Evolutionary conservation across 352 stramenopile genomes (phyloP).

Genomic region (Pythium dissimile): DNA sequence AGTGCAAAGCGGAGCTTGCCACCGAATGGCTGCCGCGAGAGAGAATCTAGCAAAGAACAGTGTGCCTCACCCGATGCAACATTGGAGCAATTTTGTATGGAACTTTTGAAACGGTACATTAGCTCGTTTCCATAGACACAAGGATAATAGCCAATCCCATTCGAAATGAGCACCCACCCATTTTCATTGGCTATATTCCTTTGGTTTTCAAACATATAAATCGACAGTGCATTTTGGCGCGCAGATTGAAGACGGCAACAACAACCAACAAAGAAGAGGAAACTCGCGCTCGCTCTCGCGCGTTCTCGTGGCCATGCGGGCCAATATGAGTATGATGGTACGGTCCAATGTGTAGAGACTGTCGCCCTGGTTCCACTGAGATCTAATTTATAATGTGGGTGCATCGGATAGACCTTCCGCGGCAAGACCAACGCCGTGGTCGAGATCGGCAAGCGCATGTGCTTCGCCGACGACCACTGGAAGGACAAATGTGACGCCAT

Average conservation of each 20-base stretch:
- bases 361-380: not conserved
- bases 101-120: too few species aligned
- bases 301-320: not conserved
- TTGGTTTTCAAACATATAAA: too few species aligned
- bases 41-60: too few species aligned
- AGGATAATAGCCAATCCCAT: too few species aligned
- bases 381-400: not conserved
- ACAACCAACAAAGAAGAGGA: too few species aligned
- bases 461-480: slow-evolving; percentile 53
- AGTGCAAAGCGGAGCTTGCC: too few species aligned
- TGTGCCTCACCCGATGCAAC: too few species aligned
- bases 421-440: slow-evolving; percentile 45
- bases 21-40: too few species aligned
- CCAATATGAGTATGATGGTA: not conserved
- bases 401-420: slow-evolving; percentile 32
- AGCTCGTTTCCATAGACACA: too few species aligned
- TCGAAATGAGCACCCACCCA: too few species aligned
- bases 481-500: slow-evolving; percentile 55
- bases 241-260: not conserved
- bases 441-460: slow-evolving; percentile 48
- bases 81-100: too few species aligned
- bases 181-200: too few species aligned
- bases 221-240: not conserved
- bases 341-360: not conserved
- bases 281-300: not conserved